Evolutionary conservation across 2,329 filamentous ascomycete species (phyloP).

Genomic region (Plectosphaerella cucumerina): DNA sequence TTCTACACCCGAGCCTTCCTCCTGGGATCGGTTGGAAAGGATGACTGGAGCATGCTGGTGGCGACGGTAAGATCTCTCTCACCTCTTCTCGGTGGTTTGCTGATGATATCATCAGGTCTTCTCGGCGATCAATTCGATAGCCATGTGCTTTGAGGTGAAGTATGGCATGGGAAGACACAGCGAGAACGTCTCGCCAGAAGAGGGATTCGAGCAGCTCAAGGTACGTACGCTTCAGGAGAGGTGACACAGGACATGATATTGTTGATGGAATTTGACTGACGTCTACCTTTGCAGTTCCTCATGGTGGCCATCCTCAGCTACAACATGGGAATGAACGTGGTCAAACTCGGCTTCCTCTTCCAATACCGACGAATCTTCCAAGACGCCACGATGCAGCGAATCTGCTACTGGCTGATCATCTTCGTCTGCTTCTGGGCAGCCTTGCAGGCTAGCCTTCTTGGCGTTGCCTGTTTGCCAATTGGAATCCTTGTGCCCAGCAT

Average conservation of each 20-base stretch:
- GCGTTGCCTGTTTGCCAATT: constrained; percentile 21
- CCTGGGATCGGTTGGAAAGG: constrained; percentile 17
- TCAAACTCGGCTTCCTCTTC: constrained; percentile 25
- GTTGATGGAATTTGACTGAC: neutral
- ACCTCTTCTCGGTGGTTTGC: neutral
- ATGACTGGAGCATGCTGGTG: constrained; percentile 21
- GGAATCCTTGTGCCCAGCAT: constrained; percentile 17
- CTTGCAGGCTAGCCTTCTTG: constrained; percentile 19
- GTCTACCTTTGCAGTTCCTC: constrained; percentile 15
- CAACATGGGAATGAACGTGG: constrained; percentile 24
- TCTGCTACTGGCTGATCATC: constrained; percentile 22
- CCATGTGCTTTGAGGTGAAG: constrained; percentile 15
- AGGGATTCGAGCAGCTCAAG: constrained; percentile 16
- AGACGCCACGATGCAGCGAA: constrained; percentile 11
- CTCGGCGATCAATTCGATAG: constrained; percentile 10
- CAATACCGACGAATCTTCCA: constrained; percentile 27
- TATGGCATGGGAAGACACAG: constrained; percentile 20
- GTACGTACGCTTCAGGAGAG: constrained; percentile 7
- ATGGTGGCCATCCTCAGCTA: constrained; percentile 21
- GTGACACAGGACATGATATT: neutral
- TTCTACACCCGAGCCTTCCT: constrained; percentile 18
- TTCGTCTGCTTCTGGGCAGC: constrained; percentile 20
- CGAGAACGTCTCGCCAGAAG: constrained; percentile 12
- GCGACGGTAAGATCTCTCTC: constrained; percentile 13
- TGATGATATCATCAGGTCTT: constrained; percentile 12